A percentile compares a stretch with the other conserved stretches of the same genome.
Evolutionary conservation across 2,329 filamentous ascomycete species (phyloP).

Genomic region (Hymenoscyphus repandus): DNA sequence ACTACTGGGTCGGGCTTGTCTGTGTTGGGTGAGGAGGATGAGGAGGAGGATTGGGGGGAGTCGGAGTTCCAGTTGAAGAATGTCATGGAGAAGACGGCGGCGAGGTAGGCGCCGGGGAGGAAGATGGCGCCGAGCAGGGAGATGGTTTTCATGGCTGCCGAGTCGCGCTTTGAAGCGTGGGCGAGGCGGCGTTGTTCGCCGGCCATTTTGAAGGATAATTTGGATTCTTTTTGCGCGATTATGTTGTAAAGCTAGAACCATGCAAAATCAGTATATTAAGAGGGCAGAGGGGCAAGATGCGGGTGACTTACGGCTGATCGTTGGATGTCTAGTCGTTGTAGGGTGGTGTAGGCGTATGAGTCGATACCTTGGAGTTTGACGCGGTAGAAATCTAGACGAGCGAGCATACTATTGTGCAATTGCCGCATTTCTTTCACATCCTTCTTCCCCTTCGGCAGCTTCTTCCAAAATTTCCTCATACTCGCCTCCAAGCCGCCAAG

Average conservation of each 20-base stretch:
- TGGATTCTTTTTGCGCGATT: constrained; percentile 59
- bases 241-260: constrained; percentile 60
- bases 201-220: constrained; percentile 55
- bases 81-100: constrained; percentile 61
- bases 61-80: constrained; percentile 55
- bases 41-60: background rate
- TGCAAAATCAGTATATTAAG: constrained; percentile 6
- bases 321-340: constrained; percentile 57
- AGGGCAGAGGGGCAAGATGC: background rate
- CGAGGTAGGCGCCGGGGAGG: constrained; percentile 56
- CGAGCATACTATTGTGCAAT: constrained; percentile 47
- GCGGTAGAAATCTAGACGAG: constrained; percentile 54
- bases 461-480: constrained; percentile 33
- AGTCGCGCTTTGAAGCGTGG: constrained; percentile 36
- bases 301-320: constrained; percentile 48
- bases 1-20: too few relatives aligned
- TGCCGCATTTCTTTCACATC: constrained; percentile 31
- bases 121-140: constrained; percentile 60
- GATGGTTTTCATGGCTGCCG: constrained; percentile 57
- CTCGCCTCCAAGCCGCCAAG: constrained; percentile 43
- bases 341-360: constrained; percentile 57
- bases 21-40: constrained; percentile 37
- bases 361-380: constrained; percentile 57
- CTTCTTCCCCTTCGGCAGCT: constrained; percentile 10
- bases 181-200: constrained; percentile 38